Evolutionary conservation across 2,329 filamentous ascomycete species (phyloP).

Genomic region (Aspergillus ochraceoroseus): DNA sequence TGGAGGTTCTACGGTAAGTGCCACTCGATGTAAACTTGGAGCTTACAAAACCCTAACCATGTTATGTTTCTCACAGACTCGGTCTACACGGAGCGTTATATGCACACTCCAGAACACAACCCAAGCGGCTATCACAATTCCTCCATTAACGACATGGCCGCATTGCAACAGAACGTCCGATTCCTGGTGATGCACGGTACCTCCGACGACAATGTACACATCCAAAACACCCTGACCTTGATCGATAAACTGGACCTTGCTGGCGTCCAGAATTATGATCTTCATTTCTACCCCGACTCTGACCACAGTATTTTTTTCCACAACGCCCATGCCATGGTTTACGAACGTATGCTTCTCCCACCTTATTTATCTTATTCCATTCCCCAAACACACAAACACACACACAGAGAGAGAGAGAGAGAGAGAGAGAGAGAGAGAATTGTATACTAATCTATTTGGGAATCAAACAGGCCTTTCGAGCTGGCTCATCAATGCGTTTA

Average conservation of each 20-base stretch:
- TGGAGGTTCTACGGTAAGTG: slow-evolving; percentile 79
- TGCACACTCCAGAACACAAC: slow-evolving; percentile 89
- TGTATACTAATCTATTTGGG: no score
- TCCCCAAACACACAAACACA: background rate
- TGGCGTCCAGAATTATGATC: slow-evolving; percentile 85
- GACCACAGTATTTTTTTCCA: slow-evolving; percentile 96
- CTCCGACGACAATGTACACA: slow-evolving; percentile 96
- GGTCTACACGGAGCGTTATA: slow-evolving; percentile 62
- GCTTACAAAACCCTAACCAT: no score
- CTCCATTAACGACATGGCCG: slow-evolving; percentile 67
- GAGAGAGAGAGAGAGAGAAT: no score
- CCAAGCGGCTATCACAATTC: slow-evolving; percentile 68
- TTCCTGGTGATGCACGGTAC: slow-evolving; percentile 95
- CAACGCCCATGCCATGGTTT: slow-evolving; percentile 84
- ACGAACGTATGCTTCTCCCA: slow-evolving; percentile 65
- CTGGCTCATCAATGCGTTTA: slow-evolving; percentile 97
- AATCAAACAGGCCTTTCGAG: slow-evolving; percentile 50
- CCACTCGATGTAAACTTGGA: no score
- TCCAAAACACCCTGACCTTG: slow-evolving; percentile 86
- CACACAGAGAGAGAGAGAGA: background rate
- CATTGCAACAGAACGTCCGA: slow-evolving; percentile 69
- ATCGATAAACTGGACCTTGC: slow-evolving; percentile 80
- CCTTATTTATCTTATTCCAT: slow-evolving; percentile 1
- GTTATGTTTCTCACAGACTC: slow-evolving; percentile 27
- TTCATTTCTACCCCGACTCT: slow-evolving; percentile 93